A percentile compares a stretch with the other conserved stretches of the same genome.
phyloP scores from a whole-genome alignment of 1,284 basidiomycete genomes.

The Irpex rosettiformis region DNA sequence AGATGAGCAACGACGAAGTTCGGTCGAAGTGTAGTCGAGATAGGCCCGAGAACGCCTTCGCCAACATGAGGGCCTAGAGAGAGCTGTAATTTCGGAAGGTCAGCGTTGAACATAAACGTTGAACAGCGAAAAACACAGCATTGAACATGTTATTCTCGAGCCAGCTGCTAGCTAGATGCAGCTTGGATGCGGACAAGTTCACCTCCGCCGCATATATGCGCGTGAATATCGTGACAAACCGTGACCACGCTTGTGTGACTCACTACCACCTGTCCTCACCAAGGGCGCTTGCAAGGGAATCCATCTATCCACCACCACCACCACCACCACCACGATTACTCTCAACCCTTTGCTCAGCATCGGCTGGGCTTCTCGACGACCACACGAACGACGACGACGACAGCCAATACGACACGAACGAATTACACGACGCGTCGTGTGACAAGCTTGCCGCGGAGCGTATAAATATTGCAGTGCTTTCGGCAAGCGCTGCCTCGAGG shows the following conservation, averaged over 20 bases:
- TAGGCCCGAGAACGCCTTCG: background rate
- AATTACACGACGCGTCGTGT: background rate
- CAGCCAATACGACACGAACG: background rate
- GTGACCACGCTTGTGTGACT: background rate
- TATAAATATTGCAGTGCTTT: background rate
- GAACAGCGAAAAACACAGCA: no score
- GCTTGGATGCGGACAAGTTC: no score
- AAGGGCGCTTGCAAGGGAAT: no score
- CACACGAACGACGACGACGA: background rate
- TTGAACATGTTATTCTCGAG: no score
- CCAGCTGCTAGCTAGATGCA: no score
- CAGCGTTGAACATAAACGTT: background rate
- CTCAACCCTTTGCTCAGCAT: no score
- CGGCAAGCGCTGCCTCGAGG: conserved; percentile 9
- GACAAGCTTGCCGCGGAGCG: no score
- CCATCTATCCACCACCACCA: background rate
- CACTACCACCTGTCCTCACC: no score
- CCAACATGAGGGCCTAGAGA: background rate
- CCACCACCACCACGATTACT: background rate
- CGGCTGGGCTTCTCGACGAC: no score
- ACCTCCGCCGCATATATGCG: no score
- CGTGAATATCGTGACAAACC: background rate
- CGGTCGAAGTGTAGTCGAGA: background rate
- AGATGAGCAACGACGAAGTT: background rate
- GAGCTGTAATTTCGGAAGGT: background rate